Base-by-base conservation (phyloP, 306 rosid species). In the Vicia villosa region DNA sequence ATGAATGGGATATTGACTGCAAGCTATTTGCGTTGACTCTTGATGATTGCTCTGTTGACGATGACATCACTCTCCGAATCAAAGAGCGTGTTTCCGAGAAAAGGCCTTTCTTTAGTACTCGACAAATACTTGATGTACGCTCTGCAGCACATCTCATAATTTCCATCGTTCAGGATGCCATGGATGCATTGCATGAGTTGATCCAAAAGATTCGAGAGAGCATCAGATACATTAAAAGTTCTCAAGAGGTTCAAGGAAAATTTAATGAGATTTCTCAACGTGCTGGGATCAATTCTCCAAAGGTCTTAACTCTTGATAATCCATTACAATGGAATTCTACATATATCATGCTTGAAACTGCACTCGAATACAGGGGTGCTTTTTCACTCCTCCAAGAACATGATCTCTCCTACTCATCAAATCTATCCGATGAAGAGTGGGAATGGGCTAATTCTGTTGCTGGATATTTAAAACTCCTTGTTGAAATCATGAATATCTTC, bases 11-110 rank as follows among this genome's bases (percentile, higher is more conserved):
- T 74, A 80, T 94, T 74, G 95, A 91, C 69, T 61, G 88, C 70
- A 90, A 94, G 83, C 81, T 94, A 68, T 94, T 91, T 85, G 88
- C 99, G 20, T 77, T 94, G 80, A 94, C 96, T 60, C 88, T 90
- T 66, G 99, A 94, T 83, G 87, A 88, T 70, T 94, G 88, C 75
- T 88, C 89, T 40, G 74, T 78, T 12, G 84, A 88, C 74, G 91
- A 85, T 79, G 92, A 88, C 82, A 83, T 94, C 66, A 79, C 91
- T 62, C 22, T 83, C 50, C 83, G 85, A 79, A 87, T 94, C 57
- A 87, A 91, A 78, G 91, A 91, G 78, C 87, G 51, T 74, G 83
- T 91, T 63, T 86, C 89, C 10, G 87, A 83, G 75, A 88, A 83
- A 79, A 83, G 91, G 80, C 91, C 97, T 72, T 83, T 82, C 54